Percentiles rank a stretch among this genome's conserved stretches.
Conservation (phyloP, 169 alveolate genomes). For the Theileria orientalis region DNA sequence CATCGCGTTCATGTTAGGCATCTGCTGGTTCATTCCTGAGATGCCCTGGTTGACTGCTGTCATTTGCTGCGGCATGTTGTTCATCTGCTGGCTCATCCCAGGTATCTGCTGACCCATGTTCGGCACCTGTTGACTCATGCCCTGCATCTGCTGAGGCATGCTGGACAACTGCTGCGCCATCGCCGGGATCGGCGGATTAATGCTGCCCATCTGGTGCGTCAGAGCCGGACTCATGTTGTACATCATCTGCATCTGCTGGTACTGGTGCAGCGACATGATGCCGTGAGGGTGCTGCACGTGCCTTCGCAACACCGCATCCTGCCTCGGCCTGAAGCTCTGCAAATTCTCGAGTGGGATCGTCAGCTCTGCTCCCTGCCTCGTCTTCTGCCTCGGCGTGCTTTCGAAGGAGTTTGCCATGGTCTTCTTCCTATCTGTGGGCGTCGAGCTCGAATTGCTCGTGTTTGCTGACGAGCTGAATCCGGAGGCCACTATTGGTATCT, state of each 20-base stretch:
- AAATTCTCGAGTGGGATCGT: background rate
- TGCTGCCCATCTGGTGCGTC: too few relatives aligned
- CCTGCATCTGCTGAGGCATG: background rate
- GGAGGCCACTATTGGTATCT: constrained; percentile 21
- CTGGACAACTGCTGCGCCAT: background rate
- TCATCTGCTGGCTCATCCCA: too few relatives aligned
- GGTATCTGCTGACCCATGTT: too few relatives aligned
- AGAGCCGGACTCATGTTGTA: too few relatives aligned
- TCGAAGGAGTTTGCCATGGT: background rate
- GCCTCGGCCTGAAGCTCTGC: constrained; percentile 3
- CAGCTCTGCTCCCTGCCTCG: background rate
- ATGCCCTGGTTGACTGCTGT: too few relatives aligned
- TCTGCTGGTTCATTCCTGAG: too few relatives aligned
- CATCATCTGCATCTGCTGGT: too few relatives aligned
- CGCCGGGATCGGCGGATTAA: background rate
- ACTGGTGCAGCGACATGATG: too few relatives aligned
- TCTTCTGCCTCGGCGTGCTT: constrained; percentile 17
- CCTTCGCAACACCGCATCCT: background rate
- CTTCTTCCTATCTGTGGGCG: constrained; percentile 1
- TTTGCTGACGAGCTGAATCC: background rate
- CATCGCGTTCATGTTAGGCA: too few relatives aligned
- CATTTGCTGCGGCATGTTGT: too few relatives aligned
- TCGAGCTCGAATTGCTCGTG: constrained; percentile 4
- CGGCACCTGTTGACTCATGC: too few relatives aligned
- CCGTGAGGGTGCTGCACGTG: constrained; percentile 4